phyloP scores from a whole-genome alignment of 208 protist species.

The Endotrypanum monterogeii region DNA sequence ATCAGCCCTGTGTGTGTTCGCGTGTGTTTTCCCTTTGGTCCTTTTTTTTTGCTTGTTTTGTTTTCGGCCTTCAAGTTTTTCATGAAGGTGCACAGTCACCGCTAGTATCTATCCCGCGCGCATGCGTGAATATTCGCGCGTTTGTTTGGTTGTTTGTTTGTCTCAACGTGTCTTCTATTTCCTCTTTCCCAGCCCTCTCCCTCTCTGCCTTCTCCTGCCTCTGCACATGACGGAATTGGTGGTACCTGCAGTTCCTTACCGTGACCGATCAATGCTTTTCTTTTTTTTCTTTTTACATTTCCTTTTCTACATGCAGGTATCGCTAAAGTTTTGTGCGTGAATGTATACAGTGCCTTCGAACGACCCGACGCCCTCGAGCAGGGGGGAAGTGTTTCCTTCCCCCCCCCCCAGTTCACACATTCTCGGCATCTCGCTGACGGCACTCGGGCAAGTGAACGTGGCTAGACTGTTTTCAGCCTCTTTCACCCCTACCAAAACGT shows the following conservation, averaged over 20 bases:
- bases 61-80: background rate
- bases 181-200: no score
- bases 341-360: background rate
- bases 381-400: background rate
- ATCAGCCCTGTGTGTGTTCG: background rate
- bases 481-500: background rate
- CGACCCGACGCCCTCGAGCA: background rate
- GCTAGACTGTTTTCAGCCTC: background rate
- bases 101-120: background rate
- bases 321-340: background rate
- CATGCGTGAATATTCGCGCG: background rate
- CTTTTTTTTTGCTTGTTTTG: background rate
- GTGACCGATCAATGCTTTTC: no score
- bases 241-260: no score
- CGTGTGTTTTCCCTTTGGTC: background rate
- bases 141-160: background rate
- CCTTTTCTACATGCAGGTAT: background rate
- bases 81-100: background rate
- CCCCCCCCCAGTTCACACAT: background rate
- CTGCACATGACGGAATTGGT: no score
- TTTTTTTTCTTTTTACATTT: background rate
- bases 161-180: no score
- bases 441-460: background rate
- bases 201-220: no score
- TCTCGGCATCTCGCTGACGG: no score